A percentile compares a stretch with the other conserved stretches of the same genome.
These are phyloP conservation scores for Amphibolis antarctica DNA, from an alignment of 106 monocot species.

Conservation along the genomic window DNA sequence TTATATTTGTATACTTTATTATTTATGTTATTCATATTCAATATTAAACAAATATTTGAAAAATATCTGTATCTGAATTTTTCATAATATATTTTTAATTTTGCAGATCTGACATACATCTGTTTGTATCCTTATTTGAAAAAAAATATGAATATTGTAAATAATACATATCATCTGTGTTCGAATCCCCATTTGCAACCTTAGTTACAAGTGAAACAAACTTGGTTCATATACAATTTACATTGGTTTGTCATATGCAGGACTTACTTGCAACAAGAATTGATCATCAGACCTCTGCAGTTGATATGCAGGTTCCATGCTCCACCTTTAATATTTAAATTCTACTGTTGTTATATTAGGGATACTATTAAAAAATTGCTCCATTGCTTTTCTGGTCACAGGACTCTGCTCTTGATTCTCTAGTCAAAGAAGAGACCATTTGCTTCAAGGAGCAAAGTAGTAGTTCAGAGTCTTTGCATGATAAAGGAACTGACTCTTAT, in stretches of 20 bases:
- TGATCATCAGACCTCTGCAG: not conserved
- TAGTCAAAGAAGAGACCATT: not conserved
- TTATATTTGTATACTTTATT: too few species aligned
- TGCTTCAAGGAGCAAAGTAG: not conserved
- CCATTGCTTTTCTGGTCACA: not conserved
- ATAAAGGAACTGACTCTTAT: not conserved
- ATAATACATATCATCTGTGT: too few species aligned
- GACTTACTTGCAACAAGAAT: not conserved
- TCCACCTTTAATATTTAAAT: not conserved
- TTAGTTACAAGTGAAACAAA: too few species aligned
- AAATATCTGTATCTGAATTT: too few species aligned
- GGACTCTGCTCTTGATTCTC: slow-evolving; percentile 1
- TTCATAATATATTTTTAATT: too few species aligned
- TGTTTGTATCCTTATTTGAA: too few species aligned
- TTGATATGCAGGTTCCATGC: not conserved
- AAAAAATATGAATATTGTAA: too few species aligned
- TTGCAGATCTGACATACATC: too few species aligned
- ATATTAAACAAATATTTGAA: too few species aligned
- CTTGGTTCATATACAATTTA: too few species aligned
- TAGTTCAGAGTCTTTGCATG: not conserved
- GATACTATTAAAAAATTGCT: not conserved
- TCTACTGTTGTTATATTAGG: not conserved
- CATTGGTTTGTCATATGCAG: not conserved
- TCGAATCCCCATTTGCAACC: too few species aligned
- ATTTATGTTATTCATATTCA: too few species aligned